A percentile compares a stretch with the other conserved stretches of the same genome.
Conservation (phyloP, 2,329 filamentous ascomycete species). For the Sporothrix phasma region DNA sequence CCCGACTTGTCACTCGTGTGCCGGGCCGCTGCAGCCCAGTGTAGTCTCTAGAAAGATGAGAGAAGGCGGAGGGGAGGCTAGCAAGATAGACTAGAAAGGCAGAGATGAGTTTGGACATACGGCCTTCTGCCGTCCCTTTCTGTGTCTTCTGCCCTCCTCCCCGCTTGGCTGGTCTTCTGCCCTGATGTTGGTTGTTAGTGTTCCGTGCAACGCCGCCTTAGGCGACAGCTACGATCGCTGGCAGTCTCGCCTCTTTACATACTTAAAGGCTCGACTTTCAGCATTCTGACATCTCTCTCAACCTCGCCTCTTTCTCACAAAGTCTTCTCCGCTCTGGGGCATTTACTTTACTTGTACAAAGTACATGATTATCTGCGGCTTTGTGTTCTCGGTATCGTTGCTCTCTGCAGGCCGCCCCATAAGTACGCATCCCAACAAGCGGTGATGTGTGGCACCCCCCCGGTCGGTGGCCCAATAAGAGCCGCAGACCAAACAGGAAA, state of each 20-base stretch:
- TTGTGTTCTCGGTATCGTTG: not conserved
- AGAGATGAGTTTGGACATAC: not conserved
- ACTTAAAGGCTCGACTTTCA: not conserved
- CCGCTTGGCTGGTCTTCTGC: not conserved
- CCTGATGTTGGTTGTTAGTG: not conserved
- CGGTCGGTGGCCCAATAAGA: not conserved
- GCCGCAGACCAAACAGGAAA: not conserved
- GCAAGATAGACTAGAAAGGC: not conserved
- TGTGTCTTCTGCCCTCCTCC: not conserved
- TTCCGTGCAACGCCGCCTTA: not conserved
- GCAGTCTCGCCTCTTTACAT: not conserved
- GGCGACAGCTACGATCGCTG: not conserved
- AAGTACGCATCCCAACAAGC: constrained; percentile 8
- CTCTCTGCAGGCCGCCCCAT: not conserved
- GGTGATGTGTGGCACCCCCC: constrained; percentile 9
- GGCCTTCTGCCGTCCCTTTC: constrained; percentile 1
- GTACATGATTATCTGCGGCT: too few relatives aligned
- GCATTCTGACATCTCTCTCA: not conserved
- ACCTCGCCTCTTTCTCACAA: not conserved
- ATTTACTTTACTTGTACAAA: not conserved
- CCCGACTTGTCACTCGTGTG: not conserved
- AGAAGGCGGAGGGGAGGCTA: not conserved
- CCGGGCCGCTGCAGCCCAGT: constrained; percentile 6
- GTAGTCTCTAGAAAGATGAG: not conserved
- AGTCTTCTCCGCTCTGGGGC: not conserved